Evolutionary conservation across 2,329 filamentous ascomycete genomes (phyloP), one percentile per base, ranked within the genome.

Genomic region (Monilinia laxa): DNA sequence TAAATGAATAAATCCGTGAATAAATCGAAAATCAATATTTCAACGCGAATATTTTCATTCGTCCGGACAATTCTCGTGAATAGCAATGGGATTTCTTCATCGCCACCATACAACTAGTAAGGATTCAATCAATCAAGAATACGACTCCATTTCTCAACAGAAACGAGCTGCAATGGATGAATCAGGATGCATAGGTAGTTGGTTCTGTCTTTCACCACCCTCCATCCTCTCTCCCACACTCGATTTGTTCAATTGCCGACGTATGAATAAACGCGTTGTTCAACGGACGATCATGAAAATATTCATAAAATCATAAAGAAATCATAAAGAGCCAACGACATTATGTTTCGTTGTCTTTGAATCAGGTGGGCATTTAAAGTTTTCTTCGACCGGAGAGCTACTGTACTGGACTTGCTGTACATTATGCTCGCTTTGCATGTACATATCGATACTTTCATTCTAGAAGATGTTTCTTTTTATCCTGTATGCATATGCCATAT

Each of bases 231-330:
- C 31, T 35, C 31, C 28, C 31, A 35, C 1, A 35, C 31, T 35
- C 31, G 6, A 35, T 35, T 35, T 35, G 31, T 35, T 35, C 31
- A 35, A 35, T 35, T 35, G 31, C 31, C 31, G 31, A 6, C 31
- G 31, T 28, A 35, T 49, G 14, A 25, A 7, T 55, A 12, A 12
- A 42, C 40, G 31, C 35, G 25, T 31, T 18, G 16, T 11, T 12
- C n/a, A 28, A 59, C 63, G n/a, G 60, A 65, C n/a, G n/a, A n/a
- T n/a, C n/a, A n/a, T 60, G 6, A 65, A 65, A 65, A 65, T 65
- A 65, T 45, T 35, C 55, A 58, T 7, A 52, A 58, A 9, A 31
- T 31, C 28, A 31, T 9, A n/a, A n/a, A n/a, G n/a, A n/a, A 28
- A 28, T 28, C 28, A 28, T 28, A 28, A 28, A 28, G 28, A 28